Base-by-base conservation (phyloP, 352 stramenopile species). In the Plasmopara viticola region DNA sequence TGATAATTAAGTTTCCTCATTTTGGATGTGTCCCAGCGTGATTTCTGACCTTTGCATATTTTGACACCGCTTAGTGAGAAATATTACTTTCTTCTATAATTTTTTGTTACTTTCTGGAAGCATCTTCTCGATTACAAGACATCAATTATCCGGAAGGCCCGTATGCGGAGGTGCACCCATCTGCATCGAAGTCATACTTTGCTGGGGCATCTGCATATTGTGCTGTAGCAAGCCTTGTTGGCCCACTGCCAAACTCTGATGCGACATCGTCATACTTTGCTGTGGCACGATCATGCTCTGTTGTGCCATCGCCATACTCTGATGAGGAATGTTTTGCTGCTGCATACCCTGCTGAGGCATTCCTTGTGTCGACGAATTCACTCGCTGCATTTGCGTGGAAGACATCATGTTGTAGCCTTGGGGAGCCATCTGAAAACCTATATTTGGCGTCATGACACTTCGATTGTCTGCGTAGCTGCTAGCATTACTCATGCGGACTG, bases 321-420 rank as follows among this genome's bases (percentile, higher is more conserved):
- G 59, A 30, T 65, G 52, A 15, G 57, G 56, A 54, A 68, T 63
- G 29, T 38, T 39, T 20, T 66, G 60, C 46, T 66, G 56, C 14
- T 56, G 34, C 68, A 74, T 76, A 44, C 38, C 53, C 35, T 64
- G 60, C 13, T 60, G 60, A 15, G 47, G 30, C 42, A 68, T 79
- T 34, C 60, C 60, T 50, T 75, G 70, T 37, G 64, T 56, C 9
- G 14, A 54, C 9, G 66, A 51, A 35, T 65, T 71, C 54, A 71
- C 62, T 28, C 58, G 66, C 55, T 74, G 66, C 42, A 63, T 64
- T 37, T 68, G 62, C 28, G 52, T 44, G 6, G 62, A 59, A 3
- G 62, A 48, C 61, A 80, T 70, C 70, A 84, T 82, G 20, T 69
- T 70, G 37, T 82, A 84, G 35, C 71, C 66, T 40, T 79, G 73